Evolutionary conservation across 2,329 filamentous ascomycete genomes (phyloP).

Genomic region (Exophiala spinifera): DNA sequence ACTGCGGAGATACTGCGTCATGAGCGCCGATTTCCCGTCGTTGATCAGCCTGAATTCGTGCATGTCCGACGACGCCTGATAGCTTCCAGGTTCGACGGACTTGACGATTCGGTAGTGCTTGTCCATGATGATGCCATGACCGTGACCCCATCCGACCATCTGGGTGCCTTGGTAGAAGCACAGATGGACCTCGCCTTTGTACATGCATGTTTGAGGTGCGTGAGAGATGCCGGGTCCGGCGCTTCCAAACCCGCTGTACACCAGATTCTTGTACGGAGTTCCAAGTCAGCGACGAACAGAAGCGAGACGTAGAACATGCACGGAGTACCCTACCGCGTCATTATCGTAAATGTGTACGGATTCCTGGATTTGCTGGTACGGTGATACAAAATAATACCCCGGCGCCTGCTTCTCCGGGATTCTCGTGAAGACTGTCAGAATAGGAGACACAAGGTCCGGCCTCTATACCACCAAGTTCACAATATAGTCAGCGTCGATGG

Average conservation of each 20-base stretch:
- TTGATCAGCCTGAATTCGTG: constrained; percentile 52
- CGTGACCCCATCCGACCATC: constrained; percentile 51
- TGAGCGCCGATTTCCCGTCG: constrained; percentile 41
- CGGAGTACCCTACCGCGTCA: constrained; percentile 38
- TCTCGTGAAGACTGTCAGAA: constrained; percentile 33
- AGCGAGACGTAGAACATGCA: neutral
- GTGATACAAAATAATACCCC: constrained; percentile 52
- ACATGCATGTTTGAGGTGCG: constrained; percentile 48
- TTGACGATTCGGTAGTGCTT: constrained; percentile 49
- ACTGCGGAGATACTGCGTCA: constrained; percentile 43
- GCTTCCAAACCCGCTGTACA: constrained; percentile 51
- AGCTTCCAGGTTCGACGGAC: constrained; percentile 41
- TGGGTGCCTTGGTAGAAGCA: constrained; percentile 54
- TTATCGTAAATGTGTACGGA: constrained; percentile 54
- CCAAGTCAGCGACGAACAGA: constrained; percentile 5
- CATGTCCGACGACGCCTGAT: constrained; percentile 45
- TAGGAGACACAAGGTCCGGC: constrained; percentile 40
- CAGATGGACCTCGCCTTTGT: constrained; percentile 48
- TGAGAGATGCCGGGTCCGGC: constrained; percentile 50
- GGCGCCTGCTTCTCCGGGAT: constrained; percentile 38
- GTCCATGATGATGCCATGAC: constrained; percentile 54
- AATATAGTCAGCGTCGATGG: constrained; percentile 2
- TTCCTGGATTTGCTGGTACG: constrained; percentile 48
- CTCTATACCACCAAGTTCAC: constrained; percentile 30
- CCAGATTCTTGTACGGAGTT: constrained; percentile 39